These are phyloP conservation scores for Emmonsiellopsis sp. DNA, from an alignment of 2,329 filamentous ascomycete genomes.

Conservation along the genomic window DNA sequence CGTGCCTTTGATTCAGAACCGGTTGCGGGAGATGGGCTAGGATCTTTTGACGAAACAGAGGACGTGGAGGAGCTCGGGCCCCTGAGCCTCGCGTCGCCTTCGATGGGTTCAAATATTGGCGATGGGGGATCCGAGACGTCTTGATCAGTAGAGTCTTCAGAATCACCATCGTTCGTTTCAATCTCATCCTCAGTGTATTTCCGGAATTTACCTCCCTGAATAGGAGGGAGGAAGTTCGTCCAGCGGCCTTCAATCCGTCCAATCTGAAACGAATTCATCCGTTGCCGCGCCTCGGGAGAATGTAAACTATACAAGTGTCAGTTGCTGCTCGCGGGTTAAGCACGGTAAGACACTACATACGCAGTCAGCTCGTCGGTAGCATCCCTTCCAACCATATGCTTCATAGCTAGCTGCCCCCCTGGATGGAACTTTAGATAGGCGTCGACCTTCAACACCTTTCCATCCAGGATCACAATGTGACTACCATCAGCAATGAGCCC, in stretches of 20 bases:
- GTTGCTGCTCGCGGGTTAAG: slow-evolving; percentile 10
- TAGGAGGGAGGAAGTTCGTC: slow-evolving; percentile 81
- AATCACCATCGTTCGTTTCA: slow-evolving; percentile 25
- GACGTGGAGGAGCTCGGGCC: slow-evolving; percentile 25
- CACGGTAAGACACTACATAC: slow-evolving; percentile 38
- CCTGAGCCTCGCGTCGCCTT: slow-evolving; percentile 27
- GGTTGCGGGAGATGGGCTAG: slow-evolving; percentile 11
- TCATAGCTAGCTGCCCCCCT: slow-evolving; percentile 80
- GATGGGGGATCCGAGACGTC: slow-evolving; percentile 48
- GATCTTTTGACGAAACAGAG: slow-evolving; percentile 19
- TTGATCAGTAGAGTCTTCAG: slow-evolving; percentile 39
- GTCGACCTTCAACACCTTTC: slow-evolving; percentile 76
- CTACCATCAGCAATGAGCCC: slow-evolving; percentile 72
- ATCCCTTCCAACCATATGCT: slow-evolving; percentile 88
- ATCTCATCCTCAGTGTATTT: slow-evolving; percentile 35
- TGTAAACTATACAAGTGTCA: slow-evolving; percentile 54
- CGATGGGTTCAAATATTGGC: slow-evolving; percentile 48
- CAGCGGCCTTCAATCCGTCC: slow-evolving; percentile 72
- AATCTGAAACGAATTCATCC: slow-evolving; percentile 76
- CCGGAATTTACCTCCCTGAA: slow-evolving; percentile 77
- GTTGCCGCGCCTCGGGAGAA: slow-evolving; percentile 62
- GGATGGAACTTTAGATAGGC: slow-evolving; percentile 84
- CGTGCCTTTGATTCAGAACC: slow-evolving; percentile 25
- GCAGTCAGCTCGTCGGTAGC: slow-evolving; percentile 89
- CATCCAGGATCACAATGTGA: slow-evolving; percentile 70